Base-by-base conservation (phyloP, 1,139 yeast species). In the Tardiomyces blankii region DNA sequence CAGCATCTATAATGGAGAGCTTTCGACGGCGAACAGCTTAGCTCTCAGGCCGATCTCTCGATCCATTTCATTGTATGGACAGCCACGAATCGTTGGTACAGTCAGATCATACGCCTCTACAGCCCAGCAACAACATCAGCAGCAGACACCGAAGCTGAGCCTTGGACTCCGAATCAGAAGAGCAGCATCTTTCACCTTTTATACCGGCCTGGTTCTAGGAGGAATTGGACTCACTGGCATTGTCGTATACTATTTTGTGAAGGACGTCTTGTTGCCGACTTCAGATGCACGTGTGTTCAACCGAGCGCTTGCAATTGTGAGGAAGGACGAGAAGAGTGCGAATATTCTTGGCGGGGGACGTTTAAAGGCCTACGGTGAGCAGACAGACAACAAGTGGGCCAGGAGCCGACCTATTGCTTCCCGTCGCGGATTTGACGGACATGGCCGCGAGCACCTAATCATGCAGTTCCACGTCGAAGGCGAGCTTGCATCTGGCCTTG, bases 271-370 rank as follows among this genome's bases (percentile, higher is more conserved):
- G 53, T 74, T 89, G 47, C 96, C 96, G 8, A 81, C 94, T 0
- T 95, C 95, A 23, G 96, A 88, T 60, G 89, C 95, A 1, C 82
- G 82, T 53, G 78, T 94, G 2, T 88, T 88, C 69, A 88, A 88
- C 66, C 77, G 86, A 56, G 94, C 95, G 1, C 88, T 88, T 30
- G 75, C 78, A 35, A 67, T 85, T 56, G 76, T 87, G 33, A 89
- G 88, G 60, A 70, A 78, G 50, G 85, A 82, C 60, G 74, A 73
- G 43, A 66, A 64, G 33, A 30, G 35, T 9, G 82, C 84, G 7
- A 81, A 80, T 54, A 66, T 70, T 52, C 61, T 79, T 33, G 68
- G 89, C 44, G 74, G 76, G 8, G 75, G 73, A 47, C 75, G 87
- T 58, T 69, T 88, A 48, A 82, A 82, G 60, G 96, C 96, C 0